Conservation (phyloP, 2,329 filamentous ascomycete species). For the Cytospora piceae region DNA sequence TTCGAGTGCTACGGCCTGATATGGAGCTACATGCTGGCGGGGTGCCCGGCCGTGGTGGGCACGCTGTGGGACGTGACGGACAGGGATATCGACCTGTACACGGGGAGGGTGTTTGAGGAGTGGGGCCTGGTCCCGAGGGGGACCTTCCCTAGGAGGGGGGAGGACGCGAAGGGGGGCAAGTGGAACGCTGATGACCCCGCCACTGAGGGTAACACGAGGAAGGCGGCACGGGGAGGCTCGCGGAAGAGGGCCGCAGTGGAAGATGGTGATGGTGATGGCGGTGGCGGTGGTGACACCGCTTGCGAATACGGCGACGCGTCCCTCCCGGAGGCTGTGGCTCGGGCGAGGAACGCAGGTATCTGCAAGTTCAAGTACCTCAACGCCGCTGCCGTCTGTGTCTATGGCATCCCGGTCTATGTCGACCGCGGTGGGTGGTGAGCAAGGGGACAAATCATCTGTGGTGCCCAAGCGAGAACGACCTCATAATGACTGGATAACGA, state of each 20-base stretch:
- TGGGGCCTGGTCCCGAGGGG: conserved; percentile 75
- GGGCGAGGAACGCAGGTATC: conserved; percentile 63
- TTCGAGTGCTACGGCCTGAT: conserved; percentile 92
- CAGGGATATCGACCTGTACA: conserved; percentile 93
- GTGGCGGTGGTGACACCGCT: conserved; percentile 35
- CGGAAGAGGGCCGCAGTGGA: conserved; percentile 32
- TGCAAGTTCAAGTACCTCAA: conserved; percentile 92
- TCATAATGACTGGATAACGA: conserved; percentile 9
- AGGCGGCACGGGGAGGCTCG: conserved; percentile 24
- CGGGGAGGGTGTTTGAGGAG: conserved; percentile 74
- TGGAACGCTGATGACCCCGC: conserved; percentile 34
- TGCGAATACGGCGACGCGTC: conserved; percentile 48
- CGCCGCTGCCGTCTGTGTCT: conserved; percentile 89
- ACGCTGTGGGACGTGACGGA: conserved; percentile 99
- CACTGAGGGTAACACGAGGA: conserved; percentile 11
- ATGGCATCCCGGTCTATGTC: conserved; percentile 91
- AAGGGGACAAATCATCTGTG: not conserved
- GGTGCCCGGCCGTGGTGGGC: conserved; percentile 82
- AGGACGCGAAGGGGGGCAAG: conserved; percentile 37
- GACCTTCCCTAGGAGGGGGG: conserved; percentile 45
- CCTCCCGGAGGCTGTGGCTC: conserved; percentile 80
- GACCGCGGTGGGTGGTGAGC: conserved; percentile 32
- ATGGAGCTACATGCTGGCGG: conserved; percentile 89
- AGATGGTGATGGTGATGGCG: conserved; percentile 35
- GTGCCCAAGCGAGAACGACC: not conserved